Evolutionary conservation across 2,329 filamentous ascomycete genomes (phyloP), one percentile per base, ranked within the genome.

Genomic region (Amesomyces nigricolor): DNA sequence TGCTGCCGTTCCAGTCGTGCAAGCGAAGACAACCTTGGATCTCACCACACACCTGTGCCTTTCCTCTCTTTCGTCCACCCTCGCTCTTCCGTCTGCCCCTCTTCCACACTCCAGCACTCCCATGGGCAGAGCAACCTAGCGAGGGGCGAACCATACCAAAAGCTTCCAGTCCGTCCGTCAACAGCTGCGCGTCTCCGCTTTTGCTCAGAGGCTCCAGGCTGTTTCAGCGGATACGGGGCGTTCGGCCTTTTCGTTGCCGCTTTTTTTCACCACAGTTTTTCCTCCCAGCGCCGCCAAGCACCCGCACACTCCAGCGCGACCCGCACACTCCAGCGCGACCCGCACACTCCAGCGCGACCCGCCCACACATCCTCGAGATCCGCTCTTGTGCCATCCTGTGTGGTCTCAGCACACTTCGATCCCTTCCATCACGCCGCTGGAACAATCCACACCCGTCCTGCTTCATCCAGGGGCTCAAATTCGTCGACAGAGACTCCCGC

Each of bases 121-220:
- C 22, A 26, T 17, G 43, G 46, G 29, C 58, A 43, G 49, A 42
- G 40, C 29, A 37, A 55, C 45, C 6, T 9, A 35, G 39, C 48
- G 43, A 19, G 58, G 47, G 47, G 26, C 40, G 47, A 59, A 54
- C 47, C 32, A 35, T 52, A 55, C 47, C 32, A 35, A 54, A 57
- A 54, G 42, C 46, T 50, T 26, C 22, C 22, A 26, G 22, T 26
- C 22, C 22, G 22, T 26, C 22, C 22, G 22, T 26, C 37, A 11
- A 45, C 16, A 4, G 39, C 53, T 8, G 42, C 37, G 43, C 42
- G 53, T 47, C 53, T 57, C 56, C 58, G 56, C 53, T 58, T 58
- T 49, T 51, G 29, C 48, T 42, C 26, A 45, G 45, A 48, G 44
- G 22, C 22, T 26, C 22, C 22, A 26, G 22, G 22, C 22, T 26